phyloP scores from a whole-genome alignment of 176 grass and related monocot species.

The Oryza glaberrima region DNA sequence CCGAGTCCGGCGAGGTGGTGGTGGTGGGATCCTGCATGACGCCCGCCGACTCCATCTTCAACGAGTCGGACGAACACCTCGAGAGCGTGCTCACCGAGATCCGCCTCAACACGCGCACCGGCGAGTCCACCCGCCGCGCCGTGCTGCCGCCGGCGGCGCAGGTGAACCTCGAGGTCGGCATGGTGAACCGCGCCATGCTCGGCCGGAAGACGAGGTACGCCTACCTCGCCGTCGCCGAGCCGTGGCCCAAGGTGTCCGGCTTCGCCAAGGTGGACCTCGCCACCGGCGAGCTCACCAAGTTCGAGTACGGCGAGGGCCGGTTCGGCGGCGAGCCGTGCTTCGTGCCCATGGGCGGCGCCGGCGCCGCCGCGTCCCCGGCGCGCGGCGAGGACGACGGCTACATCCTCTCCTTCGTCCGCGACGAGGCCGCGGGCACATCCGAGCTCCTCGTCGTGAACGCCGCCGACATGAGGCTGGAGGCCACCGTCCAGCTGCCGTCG shows the following conservation, averaged over 20 bases:
- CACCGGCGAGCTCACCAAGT: slow-evolving; percentile 58
- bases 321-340: slow-evolving; percentile 95
- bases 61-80: slow-evolving; percentile 61
- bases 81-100: slow-evolving; percentile 88
- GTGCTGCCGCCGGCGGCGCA: slow-evolving; percentile 40
- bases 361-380: background rate
- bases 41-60: slow-evolving; percentile 91
- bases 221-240: slow-evolving; percentile 89
- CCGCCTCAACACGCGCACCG: slow-evolving; percentile 71
- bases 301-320: slow-evolving; percentile 61
- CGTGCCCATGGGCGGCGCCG: slow-evolving; percentile 44
- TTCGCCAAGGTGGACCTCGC: slow-evolving; percentile 89
- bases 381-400: slow-evolving; percentile 78
- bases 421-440: slow-evolving; percentile 58
- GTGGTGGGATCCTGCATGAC: slow-evolving; percentile 91
- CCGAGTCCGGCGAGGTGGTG: slow-evolving; percentile 59
- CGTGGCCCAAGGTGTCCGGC: slow-evolving; percentile 98
- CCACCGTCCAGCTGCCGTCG: slow-evolving; percentile 78
- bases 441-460: slow-evolving; percentile 76
- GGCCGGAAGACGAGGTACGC: slow-evolving; percentile 69
- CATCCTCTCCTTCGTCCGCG: slow-evolving; percentile 62
- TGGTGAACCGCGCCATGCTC: slow-evolving; percentile 77
- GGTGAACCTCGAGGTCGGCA: slow-evolving; percentile 88
- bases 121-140: slow-evolving; percentile 62
- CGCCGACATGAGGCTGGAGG: slow-evolving; percentile 74